Evolutionary conservation across 2,329 filamentous ascomycete genomes (phyloP), one percentile per base, ranked within the genome.

Genomic region (Dactylellina parvicollis): DNA sequence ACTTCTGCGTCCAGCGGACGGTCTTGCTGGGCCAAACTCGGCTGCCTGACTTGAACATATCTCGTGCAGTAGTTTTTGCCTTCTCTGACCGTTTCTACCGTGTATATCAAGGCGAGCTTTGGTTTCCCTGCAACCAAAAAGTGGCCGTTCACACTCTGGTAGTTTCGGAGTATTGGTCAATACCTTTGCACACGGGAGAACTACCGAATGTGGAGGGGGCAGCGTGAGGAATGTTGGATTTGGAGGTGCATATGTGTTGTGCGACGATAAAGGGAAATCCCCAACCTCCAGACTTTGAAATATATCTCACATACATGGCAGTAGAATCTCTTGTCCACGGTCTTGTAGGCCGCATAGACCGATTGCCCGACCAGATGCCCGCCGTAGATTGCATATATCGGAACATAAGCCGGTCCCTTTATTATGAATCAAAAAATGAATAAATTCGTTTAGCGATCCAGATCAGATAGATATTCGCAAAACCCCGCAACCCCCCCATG

Each of bases 21-120:
- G 3, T 55, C 44, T 20, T 57, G 67, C 16, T 72, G 57, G 5
- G 22, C 49, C n/a, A 79, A 76, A 0, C 76, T 75, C 0, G 85
- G 82, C 75, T 87, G 86, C 2, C 82, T 79, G 9, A 81, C 85
- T 4, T 81, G 84, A 38, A 87, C 83, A 1, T 83, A 79, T 4
- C 83, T 78, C 14, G 85, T 86, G 46, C 81, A 80, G 73, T 87
- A 86, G 7, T 82, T 82, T 30, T 83, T 81, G 9, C 83, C 83
- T 1, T 82, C 80, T 22, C 82, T 80, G 1, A 86, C 75, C 3
- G 80, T 79, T 1, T 81, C 80, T 1, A 86, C 83, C 22, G 82
- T 81, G 77, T 86, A 86, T 56, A 87, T 78, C 75, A 85, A 86
- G 1, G 86, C 85, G 1, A 85, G 82, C 71, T 86, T 83, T 1